Percentiles rank a stretch among this genome's conserved stretches.
phyloP scores from a whole-genome alignment of 345 rosid species.

The Microthlaspi erraticum region DNA sequence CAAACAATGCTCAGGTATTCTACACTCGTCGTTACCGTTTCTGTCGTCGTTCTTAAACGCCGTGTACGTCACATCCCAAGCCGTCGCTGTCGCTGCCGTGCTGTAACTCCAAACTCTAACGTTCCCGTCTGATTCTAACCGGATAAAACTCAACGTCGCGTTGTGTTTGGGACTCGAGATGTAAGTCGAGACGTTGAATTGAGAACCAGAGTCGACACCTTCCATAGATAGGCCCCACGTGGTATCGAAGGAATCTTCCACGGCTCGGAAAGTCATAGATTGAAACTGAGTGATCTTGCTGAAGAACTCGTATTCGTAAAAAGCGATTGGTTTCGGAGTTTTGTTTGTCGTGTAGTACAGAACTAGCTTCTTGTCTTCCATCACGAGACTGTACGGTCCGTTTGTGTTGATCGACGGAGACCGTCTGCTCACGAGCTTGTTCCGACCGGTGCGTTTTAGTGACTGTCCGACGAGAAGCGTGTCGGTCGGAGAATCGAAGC shows the following conservation, averaged over 20 bases:
- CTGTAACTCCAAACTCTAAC: not conserved
- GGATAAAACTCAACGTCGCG: conserved; percentile 43
- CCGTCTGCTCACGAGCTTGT: conserved; percentile 59
- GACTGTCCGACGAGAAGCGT: conserved; percentile 67
- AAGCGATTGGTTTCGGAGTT: conserved; percentile 46
- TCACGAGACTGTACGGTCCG: conserved; percentile 62
- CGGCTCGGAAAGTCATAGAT: conserved; percentile 34
- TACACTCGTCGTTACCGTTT: conserved; percentile 18
- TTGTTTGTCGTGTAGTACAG: conserved; percentile 49
- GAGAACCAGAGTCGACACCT: not conserved
- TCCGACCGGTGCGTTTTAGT: conserved; percentile 37
- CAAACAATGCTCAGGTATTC: not conserved
- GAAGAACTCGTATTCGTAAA: conserved; percentile 24
- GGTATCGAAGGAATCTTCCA: conserved; percentile 38
- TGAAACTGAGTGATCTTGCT: conserved; percentile 6
- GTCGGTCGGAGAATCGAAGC: conserved; percentile 66
- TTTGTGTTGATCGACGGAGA: conserved; percentile 43
- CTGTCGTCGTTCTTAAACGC: not conserved
- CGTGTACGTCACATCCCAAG: not conserved
- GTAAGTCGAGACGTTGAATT: conserved; percentile 7
- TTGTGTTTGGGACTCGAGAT: conserved; percentile 46
- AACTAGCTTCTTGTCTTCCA: conserved; percentile 50
- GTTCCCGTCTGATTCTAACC: conserved; percentile 29
- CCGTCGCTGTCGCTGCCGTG: not conserved
- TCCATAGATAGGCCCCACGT: not conserved